phyloP scores from a whole-genome alignment of 2,329 filamentous ascomycete genomes.

The Achaetomium macrosporum region DNA sequence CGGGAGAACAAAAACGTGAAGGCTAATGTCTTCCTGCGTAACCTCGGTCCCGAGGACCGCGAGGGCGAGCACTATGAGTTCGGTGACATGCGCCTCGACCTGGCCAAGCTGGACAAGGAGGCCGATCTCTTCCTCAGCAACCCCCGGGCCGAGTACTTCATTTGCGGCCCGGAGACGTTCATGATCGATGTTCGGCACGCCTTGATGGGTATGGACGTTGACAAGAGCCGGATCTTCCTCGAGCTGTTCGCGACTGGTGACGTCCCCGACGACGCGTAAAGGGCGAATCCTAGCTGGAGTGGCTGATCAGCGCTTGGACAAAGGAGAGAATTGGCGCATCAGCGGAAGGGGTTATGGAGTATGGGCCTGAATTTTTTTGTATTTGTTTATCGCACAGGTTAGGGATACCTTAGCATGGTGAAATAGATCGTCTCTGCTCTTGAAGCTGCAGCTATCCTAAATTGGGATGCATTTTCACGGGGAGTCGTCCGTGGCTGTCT shows the following conservation, averaged over 20 bases:
- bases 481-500: too few relatives aligned
- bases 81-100: conserved; percentile 47
- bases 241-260: conserved; percentile 63
- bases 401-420: too few relatives aligned
- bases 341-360: too few relatives aligned
- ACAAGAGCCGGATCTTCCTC: conserved; percentile 53
- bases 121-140: conserved; percentile 51
- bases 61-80: conserved; percentile 52
- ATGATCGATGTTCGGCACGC: conserved; percentile 56
- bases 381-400: too few relatives aligned
- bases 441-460: too few relatives aligned
- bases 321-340: not conserved
- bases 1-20: conserved; percentile 42
- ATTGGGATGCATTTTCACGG: too few relatives aligned
- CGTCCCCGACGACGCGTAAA: conserved; percentile 26
- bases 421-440: too few relatives aligned
- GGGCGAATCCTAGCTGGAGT: not conserved
- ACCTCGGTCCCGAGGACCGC: conserved; percentile 34
- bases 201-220: conserved; percentile 52
- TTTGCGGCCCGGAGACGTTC: conserved; percentile 66
- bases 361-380: too few relatives aligned
- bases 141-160: conserved; percentile 56
- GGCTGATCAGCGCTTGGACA: not conserved
- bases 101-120: conserved; percentile 49
- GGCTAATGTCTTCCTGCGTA: conserved; percentile 53